Base-by-base conservation (phyloP, 371 early-diverging fungal species). In the Choanephora cucurbitarum region DNA sequence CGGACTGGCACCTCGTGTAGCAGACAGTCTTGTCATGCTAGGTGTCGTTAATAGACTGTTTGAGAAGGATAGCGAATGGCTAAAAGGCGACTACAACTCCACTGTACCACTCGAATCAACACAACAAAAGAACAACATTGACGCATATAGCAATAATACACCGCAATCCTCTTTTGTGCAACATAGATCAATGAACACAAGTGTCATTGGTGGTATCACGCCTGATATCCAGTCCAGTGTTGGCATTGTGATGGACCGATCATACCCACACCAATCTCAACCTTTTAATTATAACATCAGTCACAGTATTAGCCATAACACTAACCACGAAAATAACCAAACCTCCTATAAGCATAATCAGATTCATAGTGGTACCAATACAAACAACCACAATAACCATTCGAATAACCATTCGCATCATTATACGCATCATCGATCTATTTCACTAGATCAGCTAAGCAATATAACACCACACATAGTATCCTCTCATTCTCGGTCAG, bases 21-120 rank as follows among this genome's bases (percentile, higher is more conserved):
- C 64, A 13, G 73, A 73, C 19, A 64, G 67, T 33, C 43, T 73
- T 0, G 59, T 53, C 5, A 69, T 73, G 65, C 50, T 73, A 8
- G 51, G 34, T 17, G 34, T 37, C 0, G 23, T 50, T 22, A 50
- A 50, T 15, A 37, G 51, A 8, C 5, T 50, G 28, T 46, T 17
- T 50, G 23, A 22, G 15, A 23, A 15, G 11, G 18, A 21, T n/a
- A 39, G 15, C n/a, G n/a, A 46, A 50, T 17, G 40, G 37, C n/a
- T 32, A n/a, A 0, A 37, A 37, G 37, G 11, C 37, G 37, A 37
- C 10, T 14, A 6, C 2, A 2, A 37, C 2, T 11, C 37, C 9
- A 37, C 2, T 11, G 37, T 14, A 37, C 14, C 37, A 7, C 4
- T 28, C 28, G 5, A 28, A 5, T 3, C 28, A 28, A 28, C 7